Base-by-base conservation (phyloP, 2,329 filamentous ascomycete species). In the Cladosporium colombiae region DNA sequence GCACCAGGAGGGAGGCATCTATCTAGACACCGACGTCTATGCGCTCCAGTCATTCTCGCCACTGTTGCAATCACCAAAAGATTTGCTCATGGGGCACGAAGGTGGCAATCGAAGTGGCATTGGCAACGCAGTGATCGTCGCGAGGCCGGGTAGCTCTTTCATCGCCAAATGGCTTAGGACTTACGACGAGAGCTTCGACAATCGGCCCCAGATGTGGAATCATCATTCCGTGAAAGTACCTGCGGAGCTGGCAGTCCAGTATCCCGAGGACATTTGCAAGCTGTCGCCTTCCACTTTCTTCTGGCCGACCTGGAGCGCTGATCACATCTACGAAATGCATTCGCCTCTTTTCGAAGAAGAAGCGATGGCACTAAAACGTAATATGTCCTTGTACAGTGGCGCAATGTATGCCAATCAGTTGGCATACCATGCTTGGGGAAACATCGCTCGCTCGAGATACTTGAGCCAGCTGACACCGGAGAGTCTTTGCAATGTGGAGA, bases 11-110 rank as follows among this genome's bases (percentile, higher is more conserved):
- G 68, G 68, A 21, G 68, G 68, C 2, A 66, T 69, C 8, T 69
- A 69, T 35, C 58, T 69, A 18, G 68, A 69, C 50, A 69, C 66
- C 13, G 68, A 69, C n/a, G 66, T 68, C 31, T 69, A 65, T 40
- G 52, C 59, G 10, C 52, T 69, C 31, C 67, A 64, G 35, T 62
- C 66, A 10, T 69, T 69, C 33, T 55, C 60, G 14, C 23, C 61
- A n/a, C 52, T 69, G 5, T 53, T 69, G 5, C n/a, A 31, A 2
- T 66, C 49, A 13, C 62, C 56, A 18, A 62, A 62, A 21, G 68
- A 69, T 33, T 50, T 61, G 16, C 37, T 68, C 46, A 65, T 69
- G 64, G 68, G 68, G 16, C 64, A 69, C 49, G 68, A 69, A 66
- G 68, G 68, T n/a, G 68, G 68, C 46, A 66, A 64, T 29, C 66